These are phyloP conservation scores for Penicillium sp. DNA, from an alignment of 2,329 filamentous ascomycete genomes.

Conservation along the genomic window DNA sequence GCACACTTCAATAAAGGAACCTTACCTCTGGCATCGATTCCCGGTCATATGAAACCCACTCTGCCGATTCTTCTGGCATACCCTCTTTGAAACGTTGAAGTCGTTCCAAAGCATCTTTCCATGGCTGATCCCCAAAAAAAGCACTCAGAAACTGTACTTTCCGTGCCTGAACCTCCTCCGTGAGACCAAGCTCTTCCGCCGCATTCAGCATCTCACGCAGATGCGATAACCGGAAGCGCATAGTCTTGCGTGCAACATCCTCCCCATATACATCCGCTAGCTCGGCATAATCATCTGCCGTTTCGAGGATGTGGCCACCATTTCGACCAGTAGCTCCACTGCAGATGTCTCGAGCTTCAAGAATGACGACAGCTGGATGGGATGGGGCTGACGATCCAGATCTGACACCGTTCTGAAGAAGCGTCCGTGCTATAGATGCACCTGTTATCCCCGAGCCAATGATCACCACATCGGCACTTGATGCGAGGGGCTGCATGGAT, in stretches of 20 bases:
- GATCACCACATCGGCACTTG: conserved; percentile 28
- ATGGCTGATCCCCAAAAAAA: conserved; percentile 27
- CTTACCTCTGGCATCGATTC: conserved; percentile 22
- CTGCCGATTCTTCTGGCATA: conserved; percentile 27
- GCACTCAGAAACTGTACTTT: conserved; percentile 30
- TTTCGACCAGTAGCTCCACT: conserved; percentile 37
- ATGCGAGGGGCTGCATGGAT: conserved; percentile 20
- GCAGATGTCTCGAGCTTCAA: conserved; percentile 34
- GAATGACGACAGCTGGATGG: conserved; percentile 21
- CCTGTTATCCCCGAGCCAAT: conserved; percentile 34
- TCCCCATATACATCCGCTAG: conserved; percentile 16
- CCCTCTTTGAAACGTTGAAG: conserved; percentile 25
- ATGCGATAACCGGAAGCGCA: conserved; percentile 27
- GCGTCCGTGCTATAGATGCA: conserved; percentile 22
- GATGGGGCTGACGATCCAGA: not conserved
- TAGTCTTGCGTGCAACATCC: conserved; percentile 20
- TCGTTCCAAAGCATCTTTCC: conserved; percentile 19
- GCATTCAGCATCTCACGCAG: conserved; percentile 21
- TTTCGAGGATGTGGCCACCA: conserved; percentile 33
- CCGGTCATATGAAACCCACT: conserved; percentile 27
- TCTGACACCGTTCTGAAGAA: conserved; percentile 17
- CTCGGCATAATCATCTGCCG: conserved; percentile 25
- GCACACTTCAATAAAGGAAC: not conserved
- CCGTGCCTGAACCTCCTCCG: conserved; percentile 22
- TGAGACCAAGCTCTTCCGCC: conserved; percentile 21